phyloP scores from a whole-genome alignment of 768 basidiomycete genomes.

The Kwoniella newhampshirensis region DNA sequence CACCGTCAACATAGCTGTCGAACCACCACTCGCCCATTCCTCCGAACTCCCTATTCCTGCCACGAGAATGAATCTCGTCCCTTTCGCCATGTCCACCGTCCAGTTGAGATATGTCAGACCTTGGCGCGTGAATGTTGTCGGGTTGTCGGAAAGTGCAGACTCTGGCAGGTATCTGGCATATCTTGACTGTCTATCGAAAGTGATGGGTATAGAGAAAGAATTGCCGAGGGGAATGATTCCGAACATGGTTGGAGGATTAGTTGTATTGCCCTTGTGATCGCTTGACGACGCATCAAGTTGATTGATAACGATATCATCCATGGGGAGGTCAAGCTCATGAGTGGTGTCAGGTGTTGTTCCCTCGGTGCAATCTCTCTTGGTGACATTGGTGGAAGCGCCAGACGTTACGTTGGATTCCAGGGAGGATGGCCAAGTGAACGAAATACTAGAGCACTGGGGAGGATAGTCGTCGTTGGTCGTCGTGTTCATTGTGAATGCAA shows the following conservation, averaged over 20 bases:
- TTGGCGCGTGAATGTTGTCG: conserved; percentile 36
- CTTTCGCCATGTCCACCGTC: conserved; percentile 44
- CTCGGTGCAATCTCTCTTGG: neutral
- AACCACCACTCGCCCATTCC: conserved; percentile 48
- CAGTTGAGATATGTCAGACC: conserved; percentile 43
- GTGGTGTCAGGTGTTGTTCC: neutral
- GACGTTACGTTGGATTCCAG: conserved; percentile 40
- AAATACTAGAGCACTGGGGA: conserved; percentile 43
- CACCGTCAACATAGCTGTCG: conserved; percentile 41
- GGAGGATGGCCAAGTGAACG: conserved; percentile 43
- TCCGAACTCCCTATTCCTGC: conserved; percentile 43
- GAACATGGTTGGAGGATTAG: conserved; percentile 45
- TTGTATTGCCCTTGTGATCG: conserved; percentile 41
- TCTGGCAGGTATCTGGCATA: conserved; percentile 33
- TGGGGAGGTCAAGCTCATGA: neutral
- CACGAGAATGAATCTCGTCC: conserved; percentile 46
- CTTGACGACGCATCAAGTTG: conserved; percentile 25
- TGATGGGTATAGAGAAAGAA: conserved; percentile 44
- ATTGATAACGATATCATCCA: neutral
- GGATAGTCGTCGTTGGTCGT: conserved; percentile 23
- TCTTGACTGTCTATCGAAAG: conserved; percentile 25
- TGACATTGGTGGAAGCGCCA: neutral
- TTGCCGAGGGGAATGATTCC: conserved; percentile 48
- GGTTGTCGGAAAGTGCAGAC: conserved; percentile 30
- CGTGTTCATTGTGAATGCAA: conserved; percentile 41